Conservation (phyloP, 2,329 filamentous ascomycete species). For the Chaetomiaceae sp. region DNA sequence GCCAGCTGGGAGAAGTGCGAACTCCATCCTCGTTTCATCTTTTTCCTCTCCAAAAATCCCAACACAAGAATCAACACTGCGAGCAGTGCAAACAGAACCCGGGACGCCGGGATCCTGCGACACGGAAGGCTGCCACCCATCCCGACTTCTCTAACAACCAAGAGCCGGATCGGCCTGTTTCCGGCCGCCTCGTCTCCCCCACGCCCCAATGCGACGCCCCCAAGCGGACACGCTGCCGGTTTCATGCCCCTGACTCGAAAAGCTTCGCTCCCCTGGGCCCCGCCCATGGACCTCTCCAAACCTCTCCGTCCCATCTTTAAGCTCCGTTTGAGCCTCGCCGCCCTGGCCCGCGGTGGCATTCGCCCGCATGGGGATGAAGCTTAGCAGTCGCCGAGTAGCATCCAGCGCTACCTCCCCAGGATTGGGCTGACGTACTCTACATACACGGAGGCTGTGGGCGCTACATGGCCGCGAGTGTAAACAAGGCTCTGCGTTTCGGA, state of each 20-base stretch:
- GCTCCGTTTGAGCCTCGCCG: conserved; percentile 1
- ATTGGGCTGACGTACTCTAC: background rate
- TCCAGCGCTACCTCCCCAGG: background rate
- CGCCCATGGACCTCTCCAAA: conserved; percentile 11
- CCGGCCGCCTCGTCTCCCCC: conserved; percentile 6
- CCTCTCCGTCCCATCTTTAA: conserved; percentile 7
- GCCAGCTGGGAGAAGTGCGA: background rate
- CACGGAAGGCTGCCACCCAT: conserved; percentile 9
- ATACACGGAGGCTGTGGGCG: background rate
- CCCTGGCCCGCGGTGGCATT: background rate
- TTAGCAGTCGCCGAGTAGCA: conserved; percentile 1
- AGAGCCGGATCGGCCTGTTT: conserved; percentile 15
- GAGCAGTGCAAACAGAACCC: too few species aligned
- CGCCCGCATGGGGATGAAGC: background rate
- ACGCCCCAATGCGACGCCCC: conserved; percentile 14
- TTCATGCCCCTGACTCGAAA: conserved; percentile 25
- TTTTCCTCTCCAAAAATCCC: background rate
- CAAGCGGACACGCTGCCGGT: conserved; percentile 17
- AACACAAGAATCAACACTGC: background rate
- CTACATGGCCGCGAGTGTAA: background rate
- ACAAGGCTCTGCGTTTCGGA: background rate
- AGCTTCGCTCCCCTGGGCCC: conserved; percentile 16
- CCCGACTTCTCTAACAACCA: conserved; percentile 16
- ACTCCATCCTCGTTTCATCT: conserved; percentile 1
- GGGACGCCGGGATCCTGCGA: conserved; percentile 5